Percentiles rank a stretch among this genome's conserved stretches.
phyloP scores from a whole-genome alignment of 305 asterid genomes.

The Ruellia speciosa region DNA sequence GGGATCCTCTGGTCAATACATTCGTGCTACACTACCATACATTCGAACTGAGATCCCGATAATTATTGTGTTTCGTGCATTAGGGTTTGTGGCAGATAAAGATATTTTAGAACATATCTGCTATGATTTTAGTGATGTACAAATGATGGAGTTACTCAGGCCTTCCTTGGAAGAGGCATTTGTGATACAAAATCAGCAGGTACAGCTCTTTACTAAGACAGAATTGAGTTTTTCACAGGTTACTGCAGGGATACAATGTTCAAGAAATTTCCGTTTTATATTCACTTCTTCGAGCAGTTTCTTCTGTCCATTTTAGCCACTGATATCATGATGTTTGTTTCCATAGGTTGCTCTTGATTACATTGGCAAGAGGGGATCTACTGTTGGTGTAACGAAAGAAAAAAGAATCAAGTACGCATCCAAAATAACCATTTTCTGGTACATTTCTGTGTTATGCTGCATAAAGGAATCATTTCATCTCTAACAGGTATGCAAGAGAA shows the following conservation, averaged over 20 bases:
- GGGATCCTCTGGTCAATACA: constrained; percentile 98
- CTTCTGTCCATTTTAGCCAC: too few species aligned
- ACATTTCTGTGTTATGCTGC: constrained; percentile 21
- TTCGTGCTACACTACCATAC: constrained; percentile 94
- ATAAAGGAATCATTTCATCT: constrained; percentile 16
- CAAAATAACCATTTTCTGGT: too few species aligned
- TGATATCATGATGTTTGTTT: too few species aligned
- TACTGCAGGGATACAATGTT: too few species aligned
- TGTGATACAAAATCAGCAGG: constrained; percentile 93
- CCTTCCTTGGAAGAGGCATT: constrained; percentile 98
- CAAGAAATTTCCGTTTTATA: too few species aligned
- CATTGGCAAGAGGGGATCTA: constrained; percentile 95
- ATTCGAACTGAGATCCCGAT: constrained; percentile 95
- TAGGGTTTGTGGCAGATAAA: constrained; percentile 68
- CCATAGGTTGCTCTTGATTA: constrained; percentile 97
- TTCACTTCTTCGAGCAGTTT: too few species aligned
- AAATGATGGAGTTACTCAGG: constrained; percentile 94
- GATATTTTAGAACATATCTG: constrained; percentile 93
- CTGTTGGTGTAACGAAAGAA: constrained; percentile 93
- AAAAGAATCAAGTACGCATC: constrained; percentile 68
- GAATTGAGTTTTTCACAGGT: too few species aligned
- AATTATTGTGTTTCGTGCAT: constrained; percentile 77
- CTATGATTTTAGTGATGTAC: constrained; percentile 83
- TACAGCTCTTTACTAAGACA: constrained; percentile 10
- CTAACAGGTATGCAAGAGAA: constrained; percentile 78